Percentiles rank a stretch among this genome's conserved stretches.
Evolutionary conservation across 345 rosid species (phyloP).

Genomic region (Microthlaspi erraticum): DNA sequence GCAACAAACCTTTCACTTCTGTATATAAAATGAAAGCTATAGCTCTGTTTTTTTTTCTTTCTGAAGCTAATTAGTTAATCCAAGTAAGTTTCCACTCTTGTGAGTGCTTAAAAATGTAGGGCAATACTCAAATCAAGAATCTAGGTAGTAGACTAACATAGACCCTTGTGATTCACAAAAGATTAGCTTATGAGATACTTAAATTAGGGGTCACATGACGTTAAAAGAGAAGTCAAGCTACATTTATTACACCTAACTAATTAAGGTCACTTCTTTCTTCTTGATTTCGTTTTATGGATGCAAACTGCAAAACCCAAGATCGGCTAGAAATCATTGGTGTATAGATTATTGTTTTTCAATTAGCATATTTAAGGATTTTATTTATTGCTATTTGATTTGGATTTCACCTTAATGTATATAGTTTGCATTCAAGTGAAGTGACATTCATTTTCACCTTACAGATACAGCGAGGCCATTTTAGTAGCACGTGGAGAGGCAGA

Average conservation of each 20-base stretch:
- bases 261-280: constrained; percentile 26
- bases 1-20: constrained; percentile 19
- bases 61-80: constrained; percentile 15
- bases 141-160: constrained; percentile 37
- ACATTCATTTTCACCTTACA: constrained; percentile 30
- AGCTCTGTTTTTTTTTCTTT: neutral
- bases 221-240: constrained; percentile 36
- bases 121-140: constrained; percentile 34
- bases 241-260: constrained; percentile 25
- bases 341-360: constrained; percentile 5
- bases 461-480: constrained; percentile 36
- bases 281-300: neutral
- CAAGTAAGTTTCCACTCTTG: constrained; percentile 19
- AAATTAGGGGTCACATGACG: constrained; percentile 25
- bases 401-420: constrained; percentile 39
- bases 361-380: constrained; percentile 23
- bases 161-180: constrained; percentile 33
- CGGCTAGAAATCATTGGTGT: constrained; percentile 20
- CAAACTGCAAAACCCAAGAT: constrained; percentile 18
- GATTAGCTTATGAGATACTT: constrained; percentile 15
- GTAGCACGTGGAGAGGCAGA: constrained; percentile 43
- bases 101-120: neutral
- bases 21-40: constrained; percentile 20
- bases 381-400: constrained; percentile 1
- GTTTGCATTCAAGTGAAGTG: constrained; percentile 41